These are phyloP conservation scores for Talaromyces albobiverticillius DNA, from an alignment of 2,329 filamentous ascomycete genomes.

Conservation along the genomic window DNA sequence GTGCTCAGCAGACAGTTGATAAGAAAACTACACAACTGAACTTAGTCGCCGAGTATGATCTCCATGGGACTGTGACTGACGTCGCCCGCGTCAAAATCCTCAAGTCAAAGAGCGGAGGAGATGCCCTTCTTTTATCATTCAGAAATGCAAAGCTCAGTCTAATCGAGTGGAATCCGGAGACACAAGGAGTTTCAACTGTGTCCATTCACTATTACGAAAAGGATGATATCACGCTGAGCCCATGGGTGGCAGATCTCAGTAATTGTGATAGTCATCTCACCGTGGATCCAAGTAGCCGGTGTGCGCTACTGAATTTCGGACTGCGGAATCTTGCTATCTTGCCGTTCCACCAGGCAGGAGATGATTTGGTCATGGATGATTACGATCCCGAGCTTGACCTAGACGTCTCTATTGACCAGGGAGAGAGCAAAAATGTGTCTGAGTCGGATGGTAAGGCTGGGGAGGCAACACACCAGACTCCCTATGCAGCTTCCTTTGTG, in stretches of 20 bases:
- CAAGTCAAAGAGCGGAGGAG: conserved; percentile 73
- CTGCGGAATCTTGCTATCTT: conserved; percentile 85
- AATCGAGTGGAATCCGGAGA: conserved; percentile 87
- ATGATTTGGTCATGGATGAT: conserved; percentile 88
- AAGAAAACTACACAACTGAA: conserved; percentile 64
- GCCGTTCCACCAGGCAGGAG: conserved; percentile 81
- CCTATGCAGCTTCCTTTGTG: conserved; percentile 89
- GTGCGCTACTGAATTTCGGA: conserved; percentile 91
- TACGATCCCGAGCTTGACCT: conserved; percentile 78
- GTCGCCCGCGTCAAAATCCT: conserved; percentile 73
- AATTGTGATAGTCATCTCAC: conserved; percentile 77
- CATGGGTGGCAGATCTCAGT: conserved; percentile 74
- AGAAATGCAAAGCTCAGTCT: conserved; percentile 91
- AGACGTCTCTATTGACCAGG: conserved; percentile 42
- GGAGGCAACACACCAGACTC: conserved; percentile 52
- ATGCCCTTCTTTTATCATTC: conserved; percentile 78
- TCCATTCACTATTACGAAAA: conserved; percentile 99
- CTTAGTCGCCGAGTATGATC: conserved; percentile 76
- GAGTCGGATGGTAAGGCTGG: conserved; percentile 35
- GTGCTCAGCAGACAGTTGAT: conserved; percentile 50
- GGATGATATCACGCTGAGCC: conserved; percentile 77
- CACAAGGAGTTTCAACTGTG: conserved; percentile 74
- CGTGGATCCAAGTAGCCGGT: conserved; percentile 87
- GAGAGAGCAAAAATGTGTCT: conserved; percentile 23
- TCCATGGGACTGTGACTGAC: conserved; percentile 81